Conservation (phyloP, 2,329 filamentous ascomycete genomes). For the Xylogone sp. region DNA sequence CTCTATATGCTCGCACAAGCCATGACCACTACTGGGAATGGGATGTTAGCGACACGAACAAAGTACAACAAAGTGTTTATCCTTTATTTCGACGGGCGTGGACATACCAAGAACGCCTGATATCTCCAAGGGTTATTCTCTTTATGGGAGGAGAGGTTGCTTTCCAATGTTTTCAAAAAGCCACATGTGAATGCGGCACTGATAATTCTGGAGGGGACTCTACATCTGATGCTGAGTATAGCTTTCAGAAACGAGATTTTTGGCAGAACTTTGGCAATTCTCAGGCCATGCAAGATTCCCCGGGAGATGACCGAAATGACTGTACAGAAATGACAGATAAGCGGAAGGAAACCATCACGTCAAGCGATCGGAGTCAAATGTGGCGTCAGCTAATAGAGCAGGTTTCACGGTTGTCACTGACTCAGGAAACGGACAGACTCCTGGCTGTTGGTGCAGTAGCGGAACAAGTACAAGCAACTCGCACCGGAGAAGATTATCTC, state of each 20-base stretch:
- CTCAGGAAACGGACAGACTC: not conserved
- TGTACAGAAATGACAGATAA: not conserved
- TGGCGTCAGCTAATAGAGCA: not conserved
- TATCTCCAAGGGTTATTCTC: constrained; percentile 8
- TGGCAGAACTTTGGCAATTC: not conserved
- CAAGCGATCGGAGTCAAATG: not conserved
- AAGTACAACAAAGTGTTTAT: not conserved
- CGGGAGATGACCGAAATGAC: not conserved
- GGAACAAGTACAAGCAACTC: not conserved
- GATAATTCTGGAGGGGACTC: not conserved
- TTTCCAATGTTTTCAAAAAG: not conserved
- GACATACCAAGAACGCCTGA: constrained; percentile 11
- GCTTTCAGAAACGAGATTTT: not conserved
- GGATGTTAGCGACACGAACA: not conserved
- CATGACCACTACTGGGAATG: not conserved
- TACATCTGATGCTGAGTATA: not conserved
- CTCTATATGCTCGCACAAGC: not conserved
- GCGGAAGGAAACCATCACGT: not conserved
- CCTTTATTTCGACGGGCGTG: constrained; percentile 6
- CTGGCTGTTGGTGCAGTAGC: not conserved
- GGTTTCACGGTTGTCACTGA: not conserved
- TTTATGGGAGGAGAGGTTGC: constrained; percentile 4
- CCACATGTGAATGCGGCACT: not conserved
- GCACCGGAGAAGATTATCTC: not conserved
- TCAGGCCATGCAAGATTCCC: not conserved